Evolutionary conservation across 2,329 filamentous ascomycete genomes (phyloP), one percentile per base, ranked within the genome.

Genomic region (Arachnopeziza araneosa): DNA sequence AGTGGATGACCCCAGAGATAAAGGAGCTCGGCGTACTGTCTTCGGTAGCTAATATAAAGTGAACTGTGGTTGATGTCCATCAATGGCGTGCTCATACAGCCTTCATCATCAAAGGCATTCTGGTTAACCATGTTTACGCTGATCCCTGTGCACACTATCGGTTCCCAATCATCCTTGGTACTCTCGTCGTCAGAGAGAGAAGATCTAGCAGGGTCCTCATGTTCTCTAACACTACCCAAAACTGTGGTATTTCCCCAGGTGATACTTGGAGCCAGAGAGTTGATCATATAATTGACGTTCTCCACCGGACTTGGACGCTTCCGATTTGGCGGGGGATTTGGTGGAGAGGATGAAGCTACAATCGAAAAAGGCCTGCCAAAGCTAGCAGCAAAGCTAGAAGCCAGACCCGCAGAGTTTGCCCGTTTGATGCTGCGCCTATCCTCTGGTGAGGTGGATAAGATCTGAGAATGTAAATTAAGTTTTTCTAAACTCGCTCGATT

Each of bases 101-200:
- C 85, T 67, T 89, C 86, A 56, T 88, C 85, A 64, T 89, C 86
- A 66, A 89, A 89, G 22, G 82, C 78, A n/a, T 80, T 79, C 63
- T 86, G 83, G 63, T 89, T 84, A 67, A 83, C 80, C 64, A 87
- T 77, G 7, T 77, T 76, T 7, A 87, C 75, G 50, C 58, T 72
- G 36, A 73, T 73, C 1, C 71, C 71, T 6, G 61, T 69, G 32
- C 69, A 71, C 1, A 65, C 36, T 14, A 64, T 64, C 23, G 63
- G 63, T 24, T 63, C 65, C 52, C 59, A 60, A 26, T 68, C 64
- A 57, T 63, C 62, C 9, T 61, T 61, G 17, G 58, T 56, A 24
- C 60, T 64, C 50, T 71, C 69, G 52, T 70, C 69, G 54, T 73
- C 71, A 24, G 70, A 72, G 32, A 68, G 66, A 0, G 67, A 63